Evolutionary conservation across 2,329 filamentous ascomycete genomes (phyloP), one percentile per base, ranked within the genome.

Genomic region (Colletotrichum abscissum): DNA sequence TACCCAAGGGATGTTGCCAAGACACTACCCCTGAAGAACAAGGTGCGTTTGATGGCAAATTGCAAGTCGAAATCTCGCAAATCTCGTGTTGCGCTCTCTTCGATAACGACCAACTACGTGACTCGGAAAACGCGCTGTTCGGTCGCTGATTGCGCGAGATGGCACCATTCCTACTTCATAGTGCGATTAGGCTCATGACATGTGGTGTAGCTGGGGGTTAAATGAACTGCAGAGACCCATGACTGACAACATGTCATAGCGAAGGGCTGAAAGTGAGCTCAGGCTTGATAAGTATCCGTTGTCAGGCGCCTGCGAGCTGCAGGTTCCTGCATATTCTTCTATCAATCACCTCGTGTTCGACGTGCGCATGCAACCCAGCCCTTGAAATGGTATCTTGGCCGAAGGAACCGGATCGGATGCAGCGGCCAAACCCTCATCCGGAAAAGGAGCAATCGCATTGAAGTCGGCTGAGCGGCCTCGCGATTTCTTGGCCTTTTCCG

Each of bases 1-100:
- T 22, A 72, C 69, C 69, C 38, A 60, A 63, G 49, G 42, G n/a
- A 42, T 7, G 57, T 22, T 7, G 69, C 63, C 63, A 72, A 72
- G 69, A 28, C 42, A 33, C 1, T 1, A 54, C 63, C 57, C 64
- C 69, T 68, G 69, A 8, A 2, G 9, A 7, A n/a, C 6, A 42
- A 26, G 58, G 42, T 42, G 28, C 28, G 28, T n/a, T 63, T 16
- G 11, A 63, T 46, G 46, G 33, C 28, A n/a, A 38, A 19, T 22
- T 24, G 38, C 56, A 58, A 49, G 26, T n/a, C 22, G 14, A 42
- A 42, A 42, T 42, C 38, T 42, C 38, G 38, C 63, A 24, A 63
- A 52, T 35, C n/a, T 68, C 57, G 63, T 63, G 63, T 58, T 58
- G 4, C 35, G 5, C 4, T n/a, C 3, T 24, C 6, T 1, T 19